Evolutionary conservation across 768 basidiomycete species (phyloP), one percentile per base, ranked within the genome.

Genomic region (Piloderma croceum): DNA sequence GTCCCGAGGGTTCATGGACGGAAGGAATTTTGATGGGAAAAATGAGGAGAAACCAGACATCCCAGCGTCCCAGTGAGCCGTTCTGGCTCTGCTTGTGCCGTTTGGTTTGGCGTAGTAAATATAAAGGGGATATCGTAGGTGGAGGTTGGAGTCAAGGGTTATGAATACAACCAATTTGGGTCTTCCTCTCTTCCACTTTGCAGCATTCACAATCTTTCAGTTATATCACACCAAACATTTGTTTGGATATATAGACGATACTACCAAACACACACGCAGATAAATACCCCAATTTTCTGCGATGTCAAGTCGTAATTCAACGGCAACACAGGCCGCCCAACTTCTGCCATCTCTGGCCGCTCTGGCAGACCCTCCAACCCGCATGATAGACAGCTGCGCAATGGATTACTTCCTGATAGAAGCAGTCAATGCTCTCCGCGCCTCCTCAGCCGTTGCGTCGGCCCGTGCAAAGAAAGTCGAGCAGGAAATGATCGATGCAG

Each of bases 351-450:
- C 49, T 22, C 66, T 85, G 4, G 62, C 73, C n/a, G 56, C 69
- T 2, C 67, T 87, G 12, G 76, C 83, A 2, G 83, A 88, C 44
- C 79, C 82, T 1, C 78, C 82, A 19, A 56, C 57, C 7, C 70
- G 71, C 21, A 67, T 77, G 31, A 69, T 87, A 41, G 84, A 89
- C 52, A 77, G 65, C 35, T 73, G 79, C 6, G 79, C 69, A 3
- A 81, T 87, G 77, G 88, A 90, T 52, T 93, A 91, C 63, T 81
- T 97, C 53, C 65, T 91, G 42, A 89, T 91, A 42, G 83, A 87
- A 58, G 70, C 83, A 39, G 81, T 90, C 44, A 71, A 77, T 51
- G 77, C 84, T 1, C 71, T 97, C 23, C 77, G 80, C 20, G 73
- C 71, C 24, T 92, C 90, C 3, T 72, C 91, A 4, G 73, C 73